phyloP scores from a whole-genome alignment of 1,284 basidiomycete genomes.

The Trametes hirsuta region DNA sequence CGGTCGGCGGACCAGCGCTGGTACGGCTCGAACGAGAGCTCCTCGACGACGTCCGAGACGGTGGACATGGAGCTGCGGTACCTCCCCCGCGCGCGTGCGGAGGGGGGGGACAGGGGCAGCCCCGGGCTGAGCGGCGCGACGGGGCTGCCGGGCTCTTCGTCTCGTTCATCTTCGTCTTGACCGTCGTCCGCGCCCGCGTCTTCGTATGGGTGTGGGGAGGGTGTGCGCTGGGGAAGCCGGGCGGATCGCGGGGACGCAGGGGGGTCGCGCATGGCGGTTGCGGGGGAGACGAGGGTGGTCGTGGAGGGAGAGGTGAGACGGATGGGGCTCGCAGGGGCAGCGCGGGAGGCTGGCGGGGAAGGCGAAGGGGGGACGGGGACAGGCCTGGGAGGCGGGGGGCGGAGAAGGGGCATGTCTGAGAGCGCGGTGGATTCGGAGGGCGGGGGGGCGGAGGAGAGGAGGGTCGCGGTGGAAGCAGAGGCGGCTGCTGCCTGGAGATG shows the following conservation, averaged over 20 bases:
- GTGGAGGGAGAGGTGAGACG: conserved; percentile 23
- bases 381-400: conserved; percentile 13
- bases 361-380: conserved; percentile 11
- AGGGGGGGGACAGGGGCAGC: conserved; percentile 3
- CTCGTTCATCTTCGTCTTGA: not conserved
- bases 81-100: conserved; percentile 5
- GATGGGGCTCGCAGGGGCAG: conserved; percentile 8
- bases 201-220: not conserved
- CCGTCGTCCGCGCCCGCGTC: not conserved
- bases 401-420: conserved; percentile 20
- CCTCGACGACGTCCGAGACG: conserved; percentile 29
- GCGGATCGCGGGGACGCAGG: conserved; percentile 1
- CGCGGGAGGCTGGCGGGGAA: not conserved
- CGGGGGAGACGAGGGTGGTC: conserved; percentile 18
- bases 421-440: conserved; percentile 14
- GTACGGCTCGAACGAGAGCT: conserved; percentile 28
- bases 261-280: conserved; percentile 16
- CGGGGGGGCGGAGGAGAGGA: conserved; percentile 6
- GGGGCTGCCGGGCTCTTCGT: conserved; percentile 1
- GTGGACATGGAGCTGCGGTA: conserved; percentile 20
- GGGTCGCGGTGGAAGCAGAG: conserved; percentile 5
- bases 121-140: not conserved
- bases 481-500: not conserved
- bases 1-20: conserved; percentile 38
- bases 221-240: not conserved